Percentiles rank a stretch among this genome's conserved stretches.
Evolutionary conservation across 495 filamentous ascomycete genomes (phyloP).

Genomic region (Wilcoxina mikolae): DNA sequence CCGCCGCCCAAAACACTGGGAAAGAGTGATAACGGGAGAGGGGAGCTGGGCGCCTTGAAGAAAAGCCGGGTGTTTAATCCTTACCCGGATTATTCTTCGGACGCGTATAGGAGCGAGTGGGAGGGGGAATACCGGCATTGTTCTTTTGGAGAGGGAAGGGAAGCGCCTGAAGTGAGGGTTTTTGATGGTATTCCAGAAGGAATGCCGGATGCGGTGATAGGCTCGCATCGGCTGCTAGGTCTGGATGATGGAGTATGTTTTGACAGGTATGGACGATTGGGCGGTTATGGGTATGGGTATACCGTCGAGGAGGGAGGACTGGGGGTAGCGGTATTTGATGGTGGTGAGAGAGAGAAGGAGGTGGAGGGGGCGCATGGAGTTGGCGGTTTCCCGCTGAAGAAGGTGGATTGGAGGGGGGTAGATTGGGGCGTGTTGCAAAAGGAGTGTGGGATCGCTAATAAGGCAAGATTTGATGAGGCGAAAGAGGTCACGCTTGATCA

Average conservation of each 20-base stretch:
- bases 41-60: background rate
- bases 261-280: slow-evolving; percentile 76
- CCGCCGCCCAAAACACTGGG: slow-evolving; percentile 2
- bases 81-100: slow-evolving; percentile 13
- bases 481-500: background rate
- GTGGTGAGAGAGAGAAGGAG: slow-evolving; percentile 55
- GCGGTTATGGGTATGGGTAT: slow-evolving; percentile 84
- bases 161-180: slow-evolving; percentile 16
- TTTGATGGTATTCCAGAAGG: slow-evolving; percentile 24
- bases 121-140: slow-evolving; percentile 5
- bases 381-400: slow-evolving; percentile 24
- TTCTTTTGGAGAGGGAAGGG: slow-evolving; percentile 5
- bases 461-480: slow-evolving; percentile 38
- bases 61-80: slow-evolving; percentile 14
- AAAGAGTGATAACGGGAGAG: background rate
- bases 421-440: slow-evolving; percentile 58
- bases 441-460: slow-evolving; percentile 47
- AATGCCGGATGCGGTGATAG: slow-evolving; percentile 68
- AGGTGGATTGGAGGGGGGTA: slow-evolving; percentile 49
- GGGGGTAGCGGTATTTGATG: slow-evolving; percentile 65
- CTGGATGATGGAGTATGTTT: slow-evolving; percentile 83
- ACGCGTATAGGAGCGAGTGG: slow-evolving; percentile 10
- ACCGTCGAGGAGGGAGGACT: slow-evolving; percentile 57
- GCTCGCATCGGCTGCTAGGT: slow-evolving; percentile 65
- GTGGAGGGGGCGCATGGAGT: slow-evolving; percentile 47